These are phyloP conservation scores for Climacium dendroides DNA, from an alignment of 225 moss, liverwort and hornwort genomes.

Conservation along the genomic window DNA sequence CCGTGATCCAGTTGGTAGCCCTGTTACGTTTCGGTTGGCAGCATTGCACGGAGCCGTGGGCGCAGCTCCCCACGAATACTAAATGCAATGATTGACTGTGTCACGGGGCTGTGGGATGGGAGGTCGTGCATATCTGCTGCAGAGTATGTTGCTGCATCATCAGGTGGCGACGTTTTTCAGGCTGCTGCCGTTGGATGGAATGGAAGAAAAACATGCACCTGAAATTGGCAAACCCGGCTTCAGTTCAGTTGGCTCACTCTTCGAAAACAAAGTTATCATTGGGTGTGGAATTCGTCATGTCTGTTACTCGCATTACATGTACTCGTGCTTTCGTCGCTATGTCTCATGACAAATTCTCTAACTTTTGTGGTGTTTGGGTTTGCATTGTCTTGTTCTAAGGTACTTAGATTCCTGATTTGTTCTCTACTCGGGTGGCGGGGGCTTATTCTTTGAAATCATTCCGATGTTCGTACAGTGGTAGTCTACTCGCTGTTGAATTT, in stretches of 20 bases:
- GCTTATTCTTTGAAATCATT: not conserved
- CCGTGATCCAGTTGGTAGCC: not conserved
- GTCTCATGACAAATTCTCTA: not conserved
- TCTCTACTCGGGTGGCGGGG: not conserved
- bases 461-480: not conserved
- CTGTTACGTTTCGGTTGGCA: not conserved
- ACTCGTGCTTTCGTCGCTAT: not conserved
- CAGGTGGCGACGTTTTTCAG: not conserved
- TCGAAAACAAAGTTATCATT: not conserved
- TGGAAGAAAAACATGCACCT: not conserved
- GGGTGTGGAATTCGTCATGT: not conserved
- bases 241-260: not conserved
- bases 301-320: not conserved
- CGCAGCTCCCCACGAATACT: not conserved
- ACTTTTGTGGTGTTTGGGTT: not conserved
- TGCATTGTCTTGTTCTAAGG: not conserved
- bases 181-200: not conserved
- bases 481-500: not conserved
- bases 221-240: not conserved
- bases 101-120: not conserved
- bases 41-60: not conserved
- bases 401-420: not conserved
- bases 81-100: slow-evolving; percentile 11
- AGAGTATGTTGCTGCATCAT: not conserved
- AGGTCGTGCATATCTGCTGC: not conserved